A percentile compares a stretch with the other conserved stretches of the same genome.
Evolutionary conservation across 139 green algal species (phyloP).

Genomic region (Auxenochlorella pyrenoidosa): DNA sequence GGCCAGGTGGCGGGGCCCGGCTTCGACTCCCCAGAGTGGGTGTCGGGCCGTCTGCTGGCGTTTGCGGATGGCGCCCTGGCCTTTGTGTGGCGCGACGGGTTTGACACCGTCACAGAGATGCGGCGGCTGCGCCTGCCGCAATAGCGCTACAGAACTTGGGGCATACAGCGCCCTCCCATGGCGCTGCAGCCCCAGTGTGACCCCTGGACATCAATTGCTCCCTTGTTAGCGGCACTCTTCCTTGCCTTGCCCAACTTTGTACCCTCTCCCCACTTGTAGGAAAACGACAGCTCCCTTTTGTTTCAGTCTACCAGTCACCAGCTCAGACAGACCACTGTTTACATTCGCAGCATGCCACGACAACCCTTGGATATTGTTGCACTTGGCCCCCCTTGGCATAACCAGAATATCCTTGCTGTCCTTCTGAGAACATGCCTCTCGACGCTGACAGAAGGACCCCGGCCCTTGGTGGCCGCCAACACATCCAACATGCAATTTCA

Average conservation of each 20-base stretch:
- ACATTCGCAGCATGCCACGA: too few relatives aligned
- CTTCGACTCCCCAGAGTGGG: slow-evolving; percentile 12
- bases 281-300: too few relatives aligned
- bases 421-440: too few relatives aligned
- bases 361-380: background rate
- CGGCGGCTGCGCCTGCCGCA: slow-evolving; percentile 6
- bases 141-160: background rate
- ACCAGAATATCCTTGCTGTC: background rate
- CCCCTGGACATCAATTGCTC: too few relatives aligned
- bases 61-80: slow-evolving; percentile 13
- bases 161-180: background rate
- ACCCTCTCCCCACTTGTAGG: too few relatives aligned
- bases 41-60: slow-evolving; percentile 21
- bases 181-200: background rate
- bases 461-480: too few relatives aligned
- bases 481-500: too few relatives aligned
- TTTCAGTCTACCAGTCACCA: too few relatives aligned
- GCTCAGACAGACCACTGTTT: too few relatives aligned
- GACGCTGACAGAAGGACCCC: too few relatives aligned
- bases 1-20: slow-evolving; percentile 29
- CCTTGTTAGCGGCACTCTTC: too few relatives aligned
- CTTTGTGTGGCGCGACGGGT: slow-evolving; percentile 26
- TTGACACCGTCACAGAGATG: slow-evolving; percentile 9
- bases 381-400: background rate
- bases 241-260: too few relatives aligned